Evolutionary conservation across 305 asterid genomes (phyloP).

Genomic region (Euphrasia arctica): DNA sequence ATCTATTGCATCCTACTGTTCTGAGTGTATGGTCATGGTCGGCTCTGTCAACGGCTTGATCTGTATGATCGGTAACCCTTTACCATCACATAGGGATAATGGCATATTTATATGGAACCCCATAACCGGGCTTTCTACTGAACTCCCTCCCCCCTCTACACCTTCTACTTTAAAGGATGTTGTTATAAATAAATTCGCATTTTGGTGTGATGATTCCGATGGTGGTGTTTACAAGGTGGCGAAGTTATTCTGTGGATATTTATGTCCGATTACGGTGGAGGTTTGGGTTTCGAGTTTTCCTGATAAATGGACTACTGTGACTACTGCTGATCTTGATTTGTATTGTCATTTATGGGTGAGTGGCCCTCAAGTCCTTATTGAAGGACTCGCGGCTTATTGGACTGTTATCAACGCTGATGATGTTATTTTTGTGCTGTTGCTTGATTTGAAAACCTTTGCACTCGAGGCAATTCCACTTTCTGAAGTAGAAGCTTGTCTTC

Average conservation of each 20-base stretch:
- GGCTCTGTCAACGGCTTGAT: neutral
- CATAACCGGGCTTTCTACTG: neutral
- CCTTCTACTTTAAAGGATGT: neutral
- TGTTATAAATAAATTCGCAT: neutral
- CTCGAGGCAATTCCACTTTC: no score
- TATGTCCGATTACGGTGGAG: neutral
- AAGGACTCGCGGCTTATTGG: no score
- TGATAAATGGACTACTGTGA: no score
- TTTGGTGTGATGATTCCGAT: neutral
- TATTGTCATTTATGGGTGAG: no score
- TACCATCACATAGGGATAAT: no score
- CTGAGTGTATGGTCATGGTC: neutral
- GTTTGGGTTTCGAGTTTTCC: constrained; percentile 6
- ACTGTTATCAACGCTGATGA: no score
- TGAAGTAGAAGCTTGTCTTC: no score
- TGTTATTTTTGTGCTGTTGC: no score
- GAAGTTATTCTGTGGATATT: neutral
- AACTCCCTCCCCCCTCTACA: neutral
- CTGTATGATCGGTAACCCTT: neutral
- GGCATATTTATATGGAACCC: no score
- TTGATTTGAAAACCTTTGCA: no score
- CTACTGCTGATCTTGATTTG: no score
- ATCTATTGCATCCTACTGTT: neutral
- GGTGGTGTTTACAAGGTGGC: neutral
- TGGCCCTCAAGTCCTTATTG: no score